Percentiles rank a stretch among this genome's conserved stretches.
Evolutionary conservation across 495 filamentous ascomycete species (phyloP).

Genomic region (Penicillium antarcticum): DNA sequence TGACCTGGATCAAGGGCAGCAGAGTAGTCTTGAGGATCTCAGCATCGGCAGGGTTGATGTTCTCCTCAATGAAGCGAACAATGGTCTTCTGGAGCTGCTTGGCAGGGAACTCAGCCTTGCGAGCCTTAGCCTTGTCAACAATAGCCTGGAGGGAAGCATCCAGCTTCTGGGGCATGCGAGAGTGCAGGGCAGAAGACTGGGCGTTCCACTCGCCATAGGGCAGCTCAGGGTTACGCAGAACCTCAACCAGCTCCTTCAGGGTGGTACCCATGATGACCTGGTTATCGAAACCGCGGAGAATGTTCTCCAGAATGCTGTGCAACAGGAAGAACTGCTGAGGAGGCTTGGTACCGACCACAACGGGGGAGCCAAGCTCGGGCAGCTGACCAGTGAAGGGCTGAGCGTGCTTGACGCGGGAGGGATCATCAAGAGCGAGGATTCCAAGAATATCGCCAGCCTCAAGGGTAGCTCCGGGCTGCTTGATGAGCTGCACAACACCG

Average conservation of each 20-base stretch:
- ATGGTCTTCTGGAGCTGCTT: slow-evolving; percentile 83
- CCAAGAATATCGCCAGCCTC: slow-evolving; percentile 98
- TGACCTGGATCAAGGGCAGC: slow-evolving; percentile 73
- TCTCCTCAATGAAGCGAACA: slow-evolving; percentile 84
- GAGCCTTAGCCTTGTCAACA: slow-evolving; percentile 73
- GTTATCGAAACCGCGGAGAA: slow-evolving; percentile 93
- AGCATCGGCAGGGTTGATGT: slow-evolving; percentile 64
- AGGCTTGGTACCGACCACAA: slow-evolving; percentile 86
- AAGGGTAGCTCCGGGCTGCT: slow-evolving; percentile 97
- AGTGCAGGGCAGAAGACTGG: slow-evolving; percentile 91
- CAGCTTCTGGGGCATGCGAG: slow-evolving; percentile 92
- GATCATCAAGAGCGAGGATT: slow-evolving; percentile 94
- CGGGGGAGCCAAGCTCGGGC: slow-evolving; percentile 79
- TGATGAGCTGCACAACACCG: slow-evolving; percentile 95
- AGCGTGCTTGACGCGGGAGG: slow-evolving; percentile 92
- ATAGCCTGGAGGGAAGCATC: slow-evolving; percentile 76
- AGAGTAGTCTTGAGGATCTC: slow-evolving; percentile 71
- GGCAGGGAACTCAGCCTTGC: slow-evolving; percentile 86
- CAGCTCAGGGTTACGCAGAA: slow-evolving; percentile 84
- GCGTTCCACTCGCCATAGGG: slow-evolving; percentile 96
- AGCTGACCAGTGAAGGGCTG: slow-evolving; percentile 94
- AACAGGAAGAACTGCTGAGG: slow-evolving; percentile 80
- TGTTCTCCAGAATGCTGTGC: slow-evolving; percentile 78
- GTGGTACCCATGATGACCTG: slow-evolving; percentile 90
- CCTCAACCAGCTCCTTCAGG: slow-evolving; percentile 83